These are phyloP conservation scores for Camellia granthamiana DNA, from an alignment of 148 eudicot genomes.

Conservation along the genomic window DNA sequence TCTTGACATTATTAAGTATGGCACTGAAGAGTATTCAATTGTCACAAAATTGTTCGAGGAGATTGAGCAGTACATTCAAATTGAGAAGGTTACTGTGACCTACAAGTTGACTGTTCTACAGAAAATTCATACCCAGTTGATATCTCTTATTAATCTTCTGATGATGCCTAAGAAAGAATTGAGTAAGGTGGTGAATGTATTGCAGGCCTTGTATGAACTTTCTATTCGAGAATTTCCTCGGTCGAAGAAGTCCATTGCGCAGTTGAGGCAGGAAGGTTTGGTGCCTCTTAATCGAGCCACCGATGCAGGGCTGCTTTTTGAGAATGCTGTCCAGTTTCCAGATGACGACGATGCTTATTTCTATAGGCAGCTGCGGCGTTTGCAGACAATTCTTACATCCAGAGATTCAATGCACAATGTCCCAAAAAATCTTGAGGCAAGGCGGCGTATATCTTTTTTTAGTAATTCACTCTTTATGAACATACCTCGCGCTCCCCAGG, in stretches of 20 bases:
- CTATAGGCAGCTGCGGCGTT: constrained; percentile 67
- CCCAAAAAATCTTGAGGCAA: constrained; percentile 70
- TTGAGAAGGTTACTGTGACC: constrained; percentile 43
- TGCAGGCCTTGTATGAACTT: constrained; percentile 82
- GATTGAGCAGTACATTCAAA: constrained; percentile 45
- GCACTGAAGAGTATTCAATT: constrained; percentile 63
- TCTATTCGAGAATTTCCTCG: constrained; percentile 62
- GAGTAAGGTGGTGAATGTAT: constrained; percentile 47
- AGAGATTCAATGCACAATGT: constrained; percentile 82
- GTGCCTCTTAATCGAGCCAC: constrained; percentile 43
- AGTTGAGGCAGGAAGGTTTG: constrained; percentile 58
- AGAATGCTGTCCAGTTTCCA: constrained; percentile 70
- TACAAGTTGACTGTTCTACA: constrained; percentile 53
- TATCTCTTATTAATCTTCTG: constrained; percentile 60
- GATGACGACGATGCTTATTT: constrained; percentile 52
- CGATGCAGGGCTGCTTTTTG: constrained; percentile 58
- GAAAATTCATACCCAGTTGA: constrained; percentile 48
- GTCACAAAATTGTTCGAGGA: constrained; percentile 53
- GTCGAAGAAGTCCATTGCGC: constrained; percentile 35
- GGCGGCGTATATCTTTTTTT: constrained; percentile 80
- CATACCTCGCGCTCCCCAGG: constrained; percentile 93
- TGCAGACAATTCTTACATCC: constrained; percentile 69
- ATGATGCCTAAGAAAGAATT: constrained; percentile 45
- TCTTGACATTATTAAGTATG: constrained; percentile 50
- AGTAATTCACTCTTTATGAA: constrained; percentile 95